Conservation (phyloP, 1,284 basidiomycete genomes). For the Tilletia horrida region DNA sequence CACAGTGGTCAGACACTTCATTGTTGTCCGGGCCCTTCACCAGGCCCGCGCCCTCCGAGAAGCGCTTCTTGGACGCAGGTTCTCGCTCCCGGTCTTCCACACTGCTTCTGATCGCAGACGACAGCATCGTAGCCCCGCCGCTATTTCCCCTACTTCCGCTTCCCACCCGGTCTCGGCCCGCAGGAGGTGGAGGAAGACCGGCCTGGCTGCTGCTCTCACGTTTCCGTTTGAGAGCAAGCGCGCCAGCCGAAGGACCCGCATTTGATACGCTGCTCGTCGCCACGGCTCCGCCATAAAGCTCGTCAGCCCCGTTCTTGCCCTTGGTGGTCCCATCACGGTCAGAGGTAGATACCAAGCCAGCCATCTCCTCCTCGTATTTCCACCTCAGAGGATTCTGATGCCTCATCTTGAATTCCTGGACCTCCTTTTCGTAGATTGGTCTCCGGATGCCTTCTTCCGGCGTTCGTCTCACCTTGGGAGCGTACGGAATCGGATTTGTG, state of each 20-base stretch:
- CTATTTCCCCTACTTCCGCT: not conserved
- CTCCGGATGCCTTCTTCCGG: not conserved
- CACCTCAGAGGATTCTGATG: constrained; percentile 8
- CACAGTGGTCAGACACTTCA: constrained; percentile 16
- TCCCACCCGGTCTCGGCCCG: too few relatives aligned
- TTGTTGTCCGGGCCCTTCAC: constrained; percentile 12
- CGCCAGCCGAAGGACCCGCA: too few relatives aligned
- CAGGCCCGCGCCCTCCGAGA: not conserved
- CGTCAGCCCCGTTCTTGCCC: too few relatives aligned
- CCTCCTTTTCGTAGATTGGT: not conserved
- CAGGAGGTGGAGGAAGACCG: too few relatives aligned
- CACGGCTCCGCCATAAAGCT: too few relatives aligned
- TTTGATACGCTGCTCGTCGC: too few relatives aligned
- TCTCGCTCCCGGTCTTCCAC: not conserved
- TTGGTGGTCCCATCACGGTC: too few relatives aligned
- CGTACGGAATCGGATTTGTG: constrained; percentile 8
- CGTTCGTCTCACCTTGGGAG: not conserved
- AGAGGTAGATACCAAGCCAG: not conserved
- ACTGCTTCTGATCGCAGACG: not conserved
- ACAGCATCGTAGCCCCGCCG: not conserved
- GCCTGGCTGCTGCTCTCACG: too few relatives aligned
- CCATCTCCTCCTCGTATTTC: constrained; percentile 12
- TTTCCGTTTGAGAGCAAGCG: too few relatives aligned
- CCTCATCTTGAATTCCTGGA: not conserved
- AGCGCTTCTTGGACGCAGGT: constrained; percentile 1